phyloP scores from a whole-genome alignment of 495 filamentous ascomycete genomes.

The Physcia stellaris region DNA sequence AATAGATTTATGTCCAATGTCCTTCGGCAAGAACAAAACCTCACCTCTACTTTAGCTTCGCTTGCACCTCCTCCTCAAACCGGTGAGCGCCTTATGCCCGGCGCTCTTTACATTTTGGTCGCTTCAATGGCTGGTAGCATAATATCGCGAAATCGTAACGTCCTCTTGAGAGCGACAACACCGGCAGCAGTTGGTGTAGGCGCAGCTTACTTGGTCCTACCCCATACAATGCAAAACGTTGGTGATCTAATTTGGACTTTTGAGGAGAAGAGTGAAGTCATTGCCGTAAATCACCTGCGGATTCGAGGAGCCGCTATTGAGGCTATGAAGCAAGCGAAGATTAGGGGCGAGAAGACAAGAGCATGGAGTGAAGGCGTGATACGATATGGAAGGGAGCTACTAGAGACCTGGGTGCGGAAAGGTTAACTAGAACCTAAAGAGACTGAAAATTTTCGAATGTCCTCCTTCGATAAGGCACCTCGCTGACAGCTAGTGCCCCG shows the following conservation, averaged over 20 bases:
- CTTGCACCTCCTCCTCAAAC: slow-evolving; percentile 72
- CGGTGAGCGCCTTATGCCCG: slow-evolving; percentile 74
- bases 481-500: too few relatives aligned
- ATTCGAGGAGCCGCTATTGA: slow-evolving; percentile 51
- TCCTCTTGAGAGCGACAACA: slow-evolving; percentile 57
- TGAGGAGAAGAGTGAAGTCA: slow-evolving; percentile 68
- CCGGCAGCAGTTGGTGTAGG: slow-evolving; percentile 60
- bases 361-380: slow-evolving; percentile 70
- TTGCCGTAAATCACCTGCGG: slow-evolving; percentile 63
- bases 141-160: slow-evolving; percentile 67
- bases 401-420: slow-evolving; percentile 85
- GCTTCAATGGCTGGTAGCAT: slow-evolving; percentile 87
- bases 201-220: slow-evolving; percentile 60
- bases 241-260: slow-evolving; percentile 72
- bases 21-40: slow-evolving; percentile 57
- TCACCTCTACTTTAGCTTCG: slow-evolving; percentile 74
- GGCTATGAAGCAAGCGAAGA: slow-evolving; percentile 52
- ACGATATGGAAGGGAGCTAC: slow-evolving; percentile 48
- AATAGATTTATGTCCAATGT: slow-evolving; percentile 61
- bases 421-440: slow-evolving; percentile 42
- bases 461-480: too few relatives aligned
- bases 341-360: slow-evolving; percentile 55
- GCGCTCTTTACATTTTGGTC: slow-evolving; percentile 78
- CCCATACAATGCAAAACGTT: slow-evolving; percentile 74
- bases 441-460: neutral